Evolutionary conservation across 2,329 filamentous ascomycete species (phyloP), one percentile per base, ranked within the genome.

Genomic region (Alternaria burnsii): DNA sequence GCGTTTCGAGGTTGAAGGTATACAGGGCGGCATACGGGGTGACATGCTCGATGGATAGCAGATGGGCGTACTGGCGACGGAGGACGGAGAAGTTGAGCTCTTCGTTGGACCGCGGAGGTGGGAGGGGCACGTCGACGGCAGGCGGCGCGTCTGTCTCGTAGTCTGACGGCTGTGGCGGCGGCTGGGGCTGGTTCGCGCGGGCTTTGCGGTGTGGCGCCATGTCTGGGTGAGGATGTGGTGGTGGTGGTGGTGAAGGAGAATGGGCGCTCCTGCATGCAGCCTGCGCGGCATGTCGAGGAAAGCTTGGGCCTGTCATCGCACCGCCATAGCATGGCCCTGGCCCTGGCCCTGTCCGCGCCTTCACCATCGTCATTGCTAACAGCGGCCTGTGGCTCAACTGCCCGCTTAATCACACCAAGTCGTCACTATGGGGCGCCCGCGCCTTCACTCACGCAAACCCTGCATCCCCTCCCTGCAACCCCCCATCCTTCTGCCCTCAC

Each of bases 21-120:
- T 97, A 98, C 67, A 97, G 86, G 36, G 95, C 92, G 26, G 91
- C 91, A 72, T 94, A 97, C 32, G 91, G 90, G 6, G 93, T 93
- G 68, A 95, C 90, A 64, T 91, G 90, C 65, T 93, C 84, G 74
- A 97, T 93, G 53, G 85, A 82, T 59, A 84, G 83, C 66, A 97
- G 88, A 59, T 87, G 85, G 32, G 93, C 91, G 59, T 92, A 87
- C 81, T 97, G 92, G 68, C 93, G 91, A 60, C 87, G 89, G 36
- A 98, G 85, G 40, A 97, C 94, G 50, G 88, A 85, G 67, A 97
- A 85, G 82, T 98, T 98, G 73, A 98, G 89, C 68, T 96, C 90
- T 56, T 90, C 91, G 78, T 94, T 95, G 64, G 90, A 89, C 66
- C 91, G 89, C 36, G 81, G 77, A 55, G 83, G 82, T 42, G 83